A percentile compares a stretch with the other conserved stretches of the same genome.
Evolutionary conservation across 352 stramenopile genomes (phyloP).

Genomic region (Sclerospora graminicola): DNA sequence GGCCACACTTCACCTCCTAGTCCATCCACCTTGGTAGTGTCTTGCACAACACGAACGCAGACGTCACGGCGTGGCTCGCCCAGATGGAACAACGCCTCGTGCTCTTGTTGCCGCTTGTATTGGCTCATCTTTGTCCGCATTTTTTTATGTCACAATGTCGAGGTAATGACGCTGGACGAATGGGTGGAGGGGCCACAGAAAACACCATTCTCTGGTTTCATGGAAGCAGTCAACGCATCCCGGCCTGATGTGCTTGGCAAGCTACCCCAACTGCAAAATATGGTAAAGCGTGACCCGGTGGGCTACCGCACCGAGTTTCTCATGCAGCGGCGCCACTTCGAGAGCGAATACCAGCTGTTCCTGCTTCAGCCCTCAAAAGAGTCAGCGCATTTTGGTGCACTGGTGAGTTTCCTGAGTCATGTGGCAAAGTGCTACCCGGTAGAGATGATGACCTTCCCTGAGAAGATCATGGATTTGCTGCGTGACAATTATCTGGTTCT

Average conservation of each 20-base stretch:
- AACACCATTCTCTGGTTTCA: slow-evolving; percentile 9
- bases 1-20: slow-evolving; percentile 51
- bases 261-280: slow-evolving; percentile 96
- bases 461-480: slow-evolving; percentile 90
- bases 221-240: slow-evolving; percentile 64
- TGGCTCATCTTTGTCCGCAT: slow-evolving; percentile 4
- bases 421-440: slow-evolving; percentile 84
- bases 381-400: slow-evolving; percentile 88
- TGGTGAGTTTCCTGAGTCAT: slow-evolving; percentile 96
- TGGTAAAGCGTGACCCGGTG: slow-evolving; percentile 95
- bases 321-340: slow-evolving; percentile 93
- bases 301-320: slow-evolving; percentile 97
- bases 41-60: slow-evolving; percentile 32
- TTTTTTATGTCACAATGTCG: slow-evolving; percentile 1
- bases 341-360: slow-evolving; percentile 94
- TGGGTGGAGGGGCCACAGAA: slow-evolving; percentile 23
- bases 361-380: slow-evolving; percentile 88
- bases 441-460: slow-evolving; percentile 80
- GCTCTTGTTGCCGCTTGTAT: slow-evolving; percentile 14
- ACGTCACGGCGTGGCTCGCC: slow-evolving; percentile 3
- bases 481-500: slow-evolving; percentile 85
- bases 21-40: slow-evolving; percentile 43
- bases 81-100: slow-evolving; percentile 25
- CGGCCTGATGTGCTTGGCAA: slow-evolving; percentile 84
- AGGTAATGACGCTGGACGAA: slow-evolving; percentile 8